These are phyloP conservation scores for Cryptococcus amylolentus DNA, from an alignment of 1,284 basidiomycete species.

Conservation along the genomic window DNA sequence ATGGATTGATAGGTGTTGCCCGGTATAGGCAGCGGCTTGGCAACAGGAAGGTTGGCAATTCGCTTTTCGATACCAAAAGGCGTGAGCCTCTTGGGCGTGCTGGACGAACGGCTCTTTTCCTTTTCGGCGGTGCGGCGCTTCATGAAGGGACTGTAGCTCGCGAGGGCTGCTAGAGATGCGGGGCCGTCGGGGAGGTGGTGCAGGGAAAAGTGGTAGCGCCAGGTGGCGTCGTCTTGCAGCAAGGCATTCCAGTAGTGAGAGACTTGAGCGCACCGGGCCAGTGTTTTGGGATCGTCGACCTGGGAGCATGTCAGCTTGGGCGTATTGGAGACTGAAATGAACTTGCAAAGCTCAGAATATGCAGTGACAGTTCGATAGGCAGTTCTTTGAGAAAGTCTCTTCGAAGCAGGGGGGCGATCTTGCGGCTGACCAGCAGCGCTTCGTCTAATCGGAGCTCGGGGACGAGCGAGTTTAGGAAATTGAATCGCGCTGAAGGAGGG, in stretches of 20 bases:
- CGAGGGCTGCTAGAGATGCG: not conserved
- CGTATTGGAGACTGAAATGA: not conserved
- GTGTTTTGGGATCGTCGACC: conserved; percentile 73
- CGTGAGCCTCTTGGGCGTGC: conserved; percentile 6
- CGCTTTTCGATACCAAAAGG: conserved; percentile 16
- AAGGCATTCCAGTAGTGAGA: conserved; percentile 73
- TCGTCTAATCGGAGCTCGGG: conserved; percentile 67
- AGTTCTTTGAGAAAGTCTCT: conserved; percentile 80
- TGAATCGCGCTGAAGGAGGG: conserved; percentile 51
- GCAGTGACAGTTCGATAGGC: conserved; percentile 77
- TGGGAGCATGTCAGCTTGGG: conserved; percentile 3
- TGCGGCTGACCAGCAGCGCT: conserved; percentile 69
- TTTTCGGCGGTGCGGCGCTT: no score
- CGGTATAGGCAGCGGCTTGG: not conserved
- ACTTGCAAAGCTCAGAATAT: conserved; percentile 67
- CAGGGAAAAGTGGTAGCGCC: conserved; percentile 72
- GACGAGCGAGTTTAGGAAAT: conserved; percentile 63
- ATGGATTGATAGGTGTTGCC: not conserved
- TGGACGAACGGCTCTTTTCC: not conserved
- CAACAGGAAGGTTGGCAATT: conserved; percentile 2
- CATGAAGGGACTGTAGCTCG: not conserved
- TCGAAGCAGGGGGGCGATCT: conserved; percentile 74
- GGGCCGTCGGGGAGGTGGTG: conserved; percentile 53
- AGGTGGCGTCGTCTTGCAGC: conserved; percentile 76
- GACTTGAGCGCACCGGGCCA: conserved; percentile 70